A percentile compares a stretch with the other conserved stretches of the same genome.
Conservation (phyloP, 2,329 filamentous ascomycete species). For the Trichoderma gracile region DNA sequence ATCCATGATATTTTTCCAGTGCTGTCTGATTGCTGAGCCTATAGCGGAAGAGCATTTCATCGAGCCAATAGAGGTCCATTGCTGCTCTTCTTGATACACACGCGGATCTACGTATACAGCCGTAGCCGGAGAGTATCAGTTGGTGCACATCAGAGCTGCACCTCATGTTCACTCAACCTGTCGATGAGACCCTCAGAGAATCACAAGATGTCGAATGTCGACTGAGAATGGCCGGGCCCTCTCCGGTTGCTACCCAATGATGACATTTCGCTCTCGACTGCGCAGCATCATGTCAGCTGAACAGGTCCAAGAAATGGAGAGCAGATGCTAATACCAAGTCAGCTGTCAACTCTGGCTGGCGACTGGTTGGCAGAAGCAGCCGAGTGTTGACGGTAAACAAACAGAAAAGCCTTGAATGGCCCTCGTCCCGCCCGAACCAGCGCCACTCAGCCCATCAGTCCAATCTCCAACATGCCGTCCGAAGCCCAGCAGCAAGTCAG, state of each 20-base stretch:
- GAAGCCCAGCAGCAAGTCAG: neutral
- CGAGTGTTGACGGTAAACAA: slow-evolving; percentile 18
- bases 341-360: neutral
- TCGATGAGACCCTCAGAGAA: too few species aligned
- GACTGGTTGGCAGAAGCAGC: slow-evolving; percentile 12
- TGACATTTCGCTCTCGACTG: neutral
- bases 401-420: slow-evolving; percentile 1
- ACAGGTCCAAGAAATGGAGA: too few species aligned
- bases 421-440: neutral
- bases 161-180: too few species aligned
- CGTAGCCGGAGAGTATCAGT: too few species aligned
- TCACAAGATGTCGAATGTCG: too few species aligned
- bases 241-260: neutral
- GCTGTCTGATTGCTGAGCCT: too few species aligned
- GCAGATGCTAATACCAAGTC: neutral
- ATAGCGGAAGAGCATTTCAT: too few species aligned
- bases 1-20: too few species aligned
- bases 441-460: neutral
- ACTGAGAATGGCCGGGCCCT: too few species aligned
- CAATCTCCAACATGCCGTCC: neutral
- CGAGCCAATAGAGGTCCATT: neutral
- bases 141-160: too few species aligned
- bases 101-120: neutral
- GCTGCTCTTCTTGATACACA: neutral
- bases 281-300: neutral